Evolutionary conservation across 352 stramenopile genomes (phyloP).

Genomic region (Pythium aphanidermatum): DNA sequence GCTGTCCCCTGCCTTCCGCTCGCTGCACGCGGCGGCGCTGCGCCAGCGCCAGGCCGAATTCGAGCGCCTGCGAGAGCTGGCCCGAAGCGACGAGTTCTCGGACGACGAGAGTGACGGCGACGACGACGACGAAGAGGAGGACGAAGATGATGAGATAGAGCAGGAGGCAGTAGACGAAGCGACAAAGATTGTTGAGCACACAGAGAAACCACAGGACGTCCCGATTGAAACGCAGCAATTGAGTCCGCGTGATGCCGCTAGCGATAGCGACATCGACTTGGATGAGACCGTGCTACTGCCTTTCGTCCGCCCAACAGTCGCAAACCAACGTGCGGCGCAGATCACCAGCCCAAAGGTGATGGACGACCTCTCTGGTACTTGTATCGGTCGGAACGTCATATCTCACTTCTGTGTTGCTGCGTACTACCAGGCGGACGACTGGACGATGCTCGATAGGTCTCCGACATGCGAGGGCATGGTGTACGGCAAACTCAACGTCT

Average conservation of each 20-base stretch:
- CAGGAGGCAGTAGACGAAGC: conserved; percentile 7
- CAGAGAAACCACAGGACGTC: neutral
- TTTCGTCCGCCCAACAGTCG: conserved; percentile 31
- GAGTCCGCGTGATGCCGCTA: conserved; percentile 3
- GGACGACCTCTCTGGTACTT: neutral
- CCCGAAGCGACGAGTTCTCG: conserved; percentile 74
- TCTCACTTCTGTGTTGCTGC: conserved; percentile 5
- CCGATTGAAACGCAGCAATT: neutral
- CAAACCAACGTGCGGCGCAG: conserved; percentile 24
- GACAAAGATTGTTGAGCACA: neutral
- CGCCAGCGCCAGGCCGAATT: conserved; percentile 45
- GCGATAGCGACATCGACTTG: conserved; percentile 30
- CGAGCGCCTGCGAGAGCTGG: conserved; percentile 61
- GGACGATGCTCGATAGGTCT: conserved; percentile 75
- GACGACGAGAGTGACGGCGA: conserved; percentile 76
- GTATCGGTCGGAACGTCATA: neutral
- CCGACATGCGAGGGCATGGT: conserved; percentile 45
- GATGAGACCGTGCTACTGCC: conserved; percentile 51
- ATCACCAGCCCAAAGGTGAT: conserved; percentile 52
- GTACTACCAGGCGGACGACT: conserved; percentile 45
- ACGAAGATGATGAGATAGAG: conserved; percentile 19
- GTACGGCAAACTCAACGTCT: conserved; percentile 4
- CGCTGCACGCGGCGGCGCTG: conserved; percentile 33
- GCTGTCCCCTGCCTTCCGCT: conserved; percentile 53
- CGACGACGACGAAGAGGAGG: conserved; percentile 41